These are phyloP conservation scores for Cryomyces minteri DNA, from an alignment of 495 filamentous ascomycete species.

Conservation along the genomic window DNA sequence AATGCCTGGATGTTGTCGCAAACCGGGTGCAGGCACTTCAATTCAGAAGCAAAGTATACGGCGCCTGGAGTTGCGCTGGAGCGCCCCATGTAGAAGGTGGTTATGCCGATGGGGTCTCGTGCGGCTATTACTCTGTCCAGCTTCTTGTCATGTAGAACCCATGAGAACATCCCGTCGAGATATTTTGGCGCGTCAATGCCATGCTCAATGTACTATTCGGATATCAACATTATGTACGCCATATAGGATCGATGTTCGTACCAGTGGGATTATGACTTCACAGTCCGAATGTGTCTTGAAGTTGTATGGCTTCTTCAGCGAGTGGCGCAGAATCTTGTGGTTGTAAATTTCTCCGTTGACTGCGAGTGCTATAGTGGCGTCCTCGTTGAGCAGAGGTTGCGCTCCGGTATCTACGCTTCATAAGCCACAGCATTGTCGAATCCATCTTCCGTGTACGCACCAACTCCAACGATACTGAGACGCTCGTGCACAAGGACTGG, in stretches of 20 bases:
- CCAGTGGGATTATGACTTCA: constrained; percentile 93
- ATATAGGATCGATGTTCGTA: constrained; percentile 25
- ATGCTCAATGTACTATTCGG: constrained; percentile 67
- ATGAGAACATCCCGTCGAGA: constrained; percentile 99
- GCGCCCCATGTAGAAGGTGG: constrained; percentile 89
- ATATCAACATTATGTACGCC: constrained; percentile 11
- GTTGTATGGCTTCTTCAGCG: constrained; percentile 57
- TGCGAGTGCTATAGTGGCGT: constrained; percentile 71
- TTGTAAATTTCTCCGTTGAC: constrained; percentile 99
- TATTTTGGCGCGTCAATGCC: constrained; percentile 83
- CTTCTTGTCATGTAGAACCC: constrained; percentile 88
- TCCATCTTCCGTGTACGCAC: constrained; percentile 30
- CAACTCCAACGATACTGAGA: constrained; percentile 92
- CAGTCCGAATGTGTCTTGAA: constrained; percentile 98
- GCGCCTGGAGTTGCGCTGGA: constrained; percentile 65
- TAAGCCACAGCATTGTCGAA: constrained; percentile 7
- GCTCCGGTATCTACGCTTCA: constrained; percentile 60
- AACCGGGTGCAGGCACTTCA: constrained; percentile 83
- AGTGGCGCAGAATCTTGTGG: constrained; percentile 81
- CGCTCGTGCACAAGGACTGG: constrained; percentile 92
- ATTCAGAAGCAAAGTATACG: constrained; percentile 89
- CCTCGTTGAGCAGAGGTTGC: constrained; percentile 84
- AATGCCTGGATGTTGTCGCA: constrained; percentile 92
- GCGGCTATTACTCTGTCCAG: constrained; percentile 83
- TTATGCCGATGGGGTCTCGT: constrained; percentile 92